phyloP scores from a whole-genome alignment of 2,329 filamentous ascomycete genomes.

The Xylariaceae sp. region DNA sequence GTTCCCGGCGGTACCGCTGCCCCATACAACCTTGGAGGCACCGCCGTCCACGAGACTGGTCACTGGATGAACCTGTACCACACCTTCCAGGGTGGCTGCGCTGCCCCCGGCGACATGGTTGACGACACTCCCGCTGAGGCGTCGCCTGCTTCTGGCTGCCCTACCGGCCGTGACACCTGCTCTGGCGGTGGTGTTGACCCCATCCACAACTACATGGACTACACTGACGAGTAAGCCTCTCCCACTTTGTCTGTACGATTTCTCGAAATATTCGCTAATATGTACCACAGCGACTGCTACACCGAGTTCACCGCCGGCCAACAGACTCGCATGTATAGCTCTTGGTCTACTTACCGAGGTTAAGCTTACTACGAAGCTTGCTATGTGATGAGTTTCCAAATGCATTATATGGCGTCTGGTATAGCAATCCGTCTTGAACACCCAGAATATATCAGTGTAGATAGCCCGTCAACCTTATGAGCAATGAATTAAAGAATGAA shows the following conservation, averaged over 20 bases:
- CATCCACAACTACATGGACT: conserved; percentile 47
- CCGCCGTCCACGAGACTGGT: conserved; percentile 46
- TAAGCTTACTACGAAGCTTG: no score
- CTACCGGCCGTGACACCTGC: conserved; percentile 43
- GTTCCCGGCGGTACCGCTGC: conserved; percentile 37
- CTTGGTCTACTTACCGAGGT: conserved; percentile 46
- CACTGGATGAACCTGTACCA: conserved; percentile 51
- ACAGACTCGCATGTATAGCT: conserved; percentile 47
- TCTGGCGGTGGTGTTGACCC: conserved; percentile 40
- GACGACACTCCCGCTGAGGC: conserved; percentile 49
- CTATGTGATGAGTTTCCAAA: neutral
- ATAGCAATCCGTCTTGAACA: conserved; percentile 8
- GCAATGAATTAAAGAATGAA: conserved; percentile 8
- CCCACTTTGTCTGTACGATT: conserved; percentile 10
- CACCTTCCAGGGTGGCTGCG: conserved; percentile 52
- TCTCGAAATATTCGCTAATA: conserved; percentile 31
- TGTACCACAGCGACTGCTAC: conserved; percentile 46
- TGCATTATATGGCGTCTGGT: conserved; percentile 15
- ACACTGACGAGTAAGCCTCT: conserved; percentile 48
- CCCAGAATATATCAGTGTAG: conserved; percentile 14
- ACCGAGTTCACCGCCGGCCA: conserved; percentile 53
- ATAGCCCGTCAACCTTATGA: conserved; percentile 20
- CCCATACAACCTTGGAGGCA: conserved; percentile 44
- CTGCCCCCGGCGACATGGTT: conserved; percentile 45
- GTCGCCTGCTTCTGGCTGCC: conserved; percentile 46